A percentile compares a stretch with the other conserved stretches of the same genome.
Conservation (phyloP, 73 alveolate species). For the Halteria grandinella region DNA sequence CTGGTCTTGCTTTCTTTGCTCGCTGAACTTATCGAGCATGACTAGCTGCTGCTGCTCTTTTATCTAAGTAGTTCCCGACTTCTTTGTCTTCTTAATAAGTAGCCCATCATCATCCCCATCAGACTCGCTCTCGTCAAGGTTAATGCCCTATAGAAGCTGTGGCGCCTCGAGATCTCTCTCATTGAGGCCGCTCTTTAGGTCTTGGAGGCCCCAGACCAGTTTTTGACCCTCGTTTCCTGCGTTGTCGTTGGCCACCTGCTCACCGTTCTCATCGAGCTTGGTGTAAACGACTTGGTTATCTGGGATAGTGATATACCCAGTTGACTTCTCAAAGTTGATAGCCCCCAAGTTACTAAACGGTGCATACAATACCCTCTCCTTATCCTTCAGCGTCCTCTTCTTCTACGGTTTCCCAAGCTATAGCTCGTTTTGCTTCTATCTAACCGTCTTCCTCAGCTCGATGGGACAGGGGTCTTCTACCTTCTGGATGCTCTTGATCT, state of each 20-base stretch:
- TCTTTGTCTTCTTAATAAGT: constrained; percentile 27
- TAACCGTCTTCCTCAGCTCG: constrained; percentile 70
- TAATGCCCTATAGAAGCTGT: constrained; percentile 21
- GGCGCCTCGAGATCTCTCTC: constrained; percentile 53
- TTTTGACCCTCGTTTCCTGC: constrained; percentile 81
- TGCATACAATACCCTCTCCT: constrained; percentile 95
- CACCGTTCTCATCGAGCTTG: constrained; percentile 86
- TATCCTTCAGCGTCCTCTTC: constrained; percentile 92
- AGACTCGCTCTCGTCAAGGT: not conserved
- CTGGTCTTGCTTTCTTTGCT: constrained; percentile 28
- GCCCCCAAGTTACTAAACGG: constrained; percentile 95
- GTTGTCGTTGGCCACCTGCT: constrained; percentile 69
- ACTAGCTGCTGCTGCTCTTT: constrained; percentile 27
- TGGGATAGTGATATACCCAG: constrained; percentile 97
- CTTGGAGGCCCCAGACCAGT: constrained; percentile 89
- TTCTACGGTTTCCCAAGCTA: constrained; percentile 64
- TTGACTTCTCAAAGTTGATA: constrained; percentile 89
- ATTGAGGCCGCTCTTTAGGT: constrained; percentile 62
- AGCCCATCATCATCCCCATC: constrained; percentile 38
- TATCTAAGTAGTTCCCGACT: constrained; percentile 59
- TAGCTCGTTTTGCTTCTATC: constrained; percentile 41
- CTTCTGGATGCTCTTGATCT: constrained; percentile 65
- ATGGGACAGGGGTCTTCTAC: constrained; percentile 88
- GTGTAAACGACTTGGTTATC: constrained; percentile 93
- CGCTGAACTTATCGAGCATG: constrained; percentile 22